Evolutionary conservation across 176 grass and related monocot genomes (phyloP).

Genomic region (Raddia distichophylla): DNA sequence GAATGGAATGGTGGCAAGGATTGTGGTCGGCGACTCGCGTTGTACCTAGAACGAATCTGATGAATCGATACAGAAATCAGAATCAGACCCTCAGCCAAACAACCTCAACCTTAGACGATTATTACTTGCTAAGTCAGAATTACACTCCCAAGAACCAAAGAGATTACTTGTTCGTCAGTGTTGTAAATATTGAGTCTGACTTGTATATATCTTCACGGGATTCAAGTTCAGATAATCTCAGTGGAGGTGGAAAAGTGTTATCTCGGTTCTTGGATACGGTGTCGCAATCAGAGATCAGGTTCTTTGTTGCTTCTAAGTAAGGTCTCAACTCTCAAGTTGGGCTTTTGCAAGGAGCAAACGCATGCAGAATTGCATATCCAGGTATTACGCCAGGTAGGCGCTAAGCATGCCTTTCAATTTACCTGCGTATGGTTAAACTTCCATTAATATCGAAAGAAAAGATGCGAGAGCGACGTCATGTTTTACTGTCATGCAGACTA

Average conservation of each 20-base stretch:
- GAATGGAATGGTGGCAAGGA: too few relatives aligned
- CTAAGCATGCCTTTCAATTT: too few relatives aligned
- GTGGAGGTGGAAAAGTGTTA: neutral
- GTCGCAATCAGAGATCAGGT: constrained; percentile 28
- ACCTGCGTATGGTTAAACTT: neutral
- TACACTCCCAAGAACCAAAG: too few relatives aligned
- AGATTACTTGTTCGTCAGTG: too few relatives aligned
- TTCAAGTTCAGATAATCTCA: neutral
- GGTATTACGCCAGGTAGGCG: neutral
- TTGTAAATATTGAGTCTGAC: too few relatives aligned
- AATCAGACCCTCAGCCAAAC: too few relatives aligned
- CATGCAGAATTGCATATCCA: neutral
- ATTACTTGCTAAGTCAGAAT: too few relatives aligned
- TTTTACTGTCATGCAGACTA: constrained; percentile 27
- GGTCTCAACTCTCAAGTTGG: neutral
- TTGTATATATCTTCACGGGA: too few relatives aligned
- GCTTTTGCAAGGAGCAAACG: constrained; percentile 9
- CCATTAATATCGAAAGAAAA: constrained; percentile 14
- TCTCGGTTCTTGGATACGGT: neutral
- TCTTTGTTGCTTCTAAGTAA: constrained; percentile 34
- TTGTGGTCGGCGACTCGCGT: too few relatives aligned
- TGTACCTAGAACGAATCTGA: too few relatives aligned
- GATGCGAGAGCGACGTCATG: constrained; percentile 31
- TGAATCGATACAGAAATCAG: too few relatives aligned
- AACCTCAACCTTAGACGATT: too few relatives aligned